phyloP scores from a whole-genome alignment of 352 stramenopile genomes.

The Discostella stelligera region DNA sequence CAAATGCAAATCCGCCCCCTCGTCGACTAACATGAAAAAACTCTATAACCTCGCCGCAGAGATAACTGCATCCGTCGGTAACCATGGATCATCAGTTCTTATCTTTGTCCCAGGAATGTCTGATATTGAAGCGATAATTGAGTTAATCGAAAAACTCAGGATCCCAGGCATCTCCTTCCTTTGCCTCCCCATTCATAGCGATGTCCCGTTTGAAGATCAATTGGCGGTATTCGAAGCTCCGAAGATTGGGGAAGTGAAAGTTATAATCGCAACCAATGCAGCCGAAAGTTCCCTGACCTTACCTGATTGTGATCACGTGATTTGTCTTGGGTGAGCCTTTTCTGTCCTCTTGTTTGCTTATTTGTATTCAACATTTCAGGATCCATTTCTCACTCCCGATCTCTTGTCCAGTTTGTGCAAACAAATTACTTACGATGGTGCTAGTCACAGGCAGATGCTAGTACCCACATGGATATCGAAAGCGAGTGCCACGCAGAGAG shows the following conservation, averaged over 20 bases:
- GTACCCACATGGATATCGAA: slow-evolving; percentile 89
- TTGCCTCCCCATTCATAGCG: slow-evolving; percentile 83
- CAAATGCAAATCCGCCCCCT: slow-evolving; percentile 52
- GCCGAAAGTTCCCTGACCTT: slow-evolving; percentile 85
- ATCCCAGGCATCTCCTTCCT: slow-evolving; percentile 53
- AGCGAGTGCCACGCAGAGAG: slow-evolving; percentile 86
- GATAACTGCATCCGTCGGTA: slow-evolving; percentile 59
- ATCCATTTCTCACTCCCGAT: neutral
- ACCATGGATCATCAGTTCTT: slow-evolving; percentile 75
- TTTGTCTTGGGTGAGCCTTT: slow-evolving; percentile 75
- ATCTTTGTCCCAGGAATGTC: slow-evolving; percentile 87
- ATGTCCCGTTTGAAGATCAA: slow-evolving; percentile 87
- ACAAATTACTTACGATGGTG: slow-evolving; percentile 82
- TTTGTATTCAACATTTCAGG: neutral
- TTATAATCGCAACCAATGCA: slow-evolving; percentile 82
- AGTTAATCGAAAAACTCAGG: slow-evolving; percentile 74
- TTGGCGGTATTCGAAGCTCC: slow-evolving; percentile 78
- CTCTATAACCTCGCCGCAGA: slow-evolving; percentile 49
- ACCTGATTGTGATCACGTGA: slow-evolving; percentile 85
- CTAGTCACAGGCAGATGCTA: slow-evolving; percentile 78
- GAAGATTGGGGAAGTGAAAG: slow-evolving; percentile 68
- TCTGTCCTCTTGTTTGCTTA: neutral
- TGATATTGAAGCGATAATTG: slow-evolving; percentile 84
- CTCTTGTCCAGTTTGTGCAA: slow-evolving; percentile 60
- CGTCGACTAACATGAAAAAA: slow-evolving; percentile 49